Evolutionary conservation across 768 basidiomycete genomes (phyloP).

Genomic region (Chalciporus pseudorubinellus): DNA sequence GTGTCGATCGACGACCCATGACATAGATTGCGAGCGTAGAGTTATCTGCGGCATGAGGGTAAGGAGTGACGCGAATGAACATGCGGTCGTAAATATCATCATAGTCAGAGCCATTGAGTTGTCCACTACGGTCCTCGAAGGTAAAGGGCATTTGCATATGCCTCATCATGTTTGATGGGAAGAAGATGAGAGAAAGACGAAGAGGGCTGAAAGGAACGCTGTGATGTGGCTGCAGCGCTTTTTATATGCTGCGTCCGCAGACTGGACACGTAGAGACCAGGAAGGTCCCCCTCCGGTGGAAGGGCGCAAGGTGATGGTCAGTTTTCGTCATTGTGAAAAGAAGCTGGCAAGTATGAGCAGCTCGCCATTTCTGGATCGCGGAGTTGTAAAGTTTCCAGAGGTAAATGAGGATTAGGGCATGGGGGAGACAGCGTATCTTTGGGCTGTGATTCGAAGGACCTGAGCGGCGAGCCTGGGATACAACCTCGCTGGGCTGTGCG

Average conservation of each 20-base stretch:
- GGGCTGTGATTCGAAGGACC: not conserved
- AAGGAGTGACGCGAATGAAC: slow-evolving; percentile 60
- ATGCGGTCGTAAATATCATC: slow-evolving; percentile 78
- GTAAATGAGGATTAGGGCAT: slow-evolving; percentile 5
- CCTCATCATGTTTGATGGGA: slow-evolving; percentile 17
- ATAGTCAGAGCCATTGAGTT: slow-evolving; percentile 56
- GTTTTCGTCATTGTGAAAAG: slow-evolving; percentile 24
- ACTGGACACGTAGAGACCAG: slow-evolving; percentile 13
- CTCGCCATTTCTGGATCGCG: slow-evolving; percentile 29
- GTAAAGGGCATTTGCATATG: slow-evolving; percentile 46
- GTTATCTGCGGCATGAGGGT: slow-evolving; percentile 36
- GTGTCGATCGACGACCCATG: slow-evolving; percentile 63
- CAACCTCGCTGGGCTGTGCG: slow-evolving; percentile 8
- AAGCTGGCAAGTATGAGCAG: slow-evolving; percentile 24
- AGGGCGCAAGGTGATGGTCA: slow-evolving; percentile 24
- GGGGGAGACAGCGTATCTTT: not conserved
- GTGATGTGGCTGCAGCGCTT: not conserved
- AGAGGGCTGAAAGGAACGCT: slow-evolving; percentile 1
- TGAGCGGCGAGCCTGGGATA: slow-evolving; percentile 10
- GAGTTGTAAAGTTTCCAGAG: slow-evolving; percentile 22
- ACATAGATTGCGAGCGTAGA: slow-evolving; percentile 56
- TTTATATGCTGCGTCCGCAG: slow-evolving; percentile 27
- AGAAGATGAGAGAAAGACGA: not conserved
- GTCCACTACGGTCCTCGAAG: slow-evolving; percentile 68
- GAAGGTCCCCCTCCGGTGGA: slow-evolving; percentile 17